Base-by-base conservation (phyloP, 1,284 basidiomycete species). In the Ceratobasidium sp. region DNA sequence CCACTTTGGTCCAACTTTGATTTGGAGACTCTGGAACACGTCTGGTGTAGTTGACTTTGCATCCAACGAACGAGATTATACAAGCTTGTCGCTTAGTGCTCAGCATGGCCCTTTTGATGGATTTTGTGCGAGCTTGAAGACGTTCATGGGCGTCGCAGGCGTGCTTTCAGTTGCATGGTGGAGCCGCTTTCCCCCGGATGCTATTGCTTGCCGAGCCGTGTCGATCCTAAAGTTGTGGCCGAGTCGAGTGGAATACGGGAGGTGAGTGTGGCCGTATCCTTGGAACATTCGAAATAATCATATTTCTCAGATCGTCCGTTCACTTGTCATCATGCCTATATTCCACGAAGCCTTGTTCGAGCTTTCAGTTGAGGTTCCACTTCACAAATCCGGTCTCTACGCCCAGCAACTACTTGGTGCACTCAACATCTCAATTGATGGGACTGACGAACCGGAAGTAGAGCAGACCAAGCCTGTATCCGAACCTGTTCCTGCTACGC, bases 111-210 rank as follows among this genome's bases (percentile, higher is more conserved):
- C 42, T 52, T 35, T 52, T 50, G 47, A 83, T 38, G 85, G 87
- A 57, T 52, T 64, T 27, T 77, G 90, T 20, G 79, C 82, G 1
- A 87, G 89, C 71, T 78, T 89, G 22, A 82, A 87, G 70, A 87
- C 87, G 0, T 86, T 84, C 71, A 78, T 91, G 53, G 90, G 90
- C 6, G 82, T 91, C 3, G 82, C 86, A 2, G 82, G 82, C 54
- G 85, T 90, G 10, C 77, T 92, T n/a, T 86, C 86, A 0, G 87
- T 90, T 74, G 87, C 88, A 6, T 92, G 89, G 87, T 85, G 90
- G 20, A 90, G 92, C 74, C 88, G 88, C 75, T 79, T 90, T n/a
- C 87, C 87, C 1, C 84, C 87, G 70, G 82, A 85, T 69, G 76
- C 77, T 17, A 89, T 88, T 74, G 82, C 87, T 7, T 87, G 89